Conservation (phyloP, 352 stramenopile species). For the Globisporangium iwayamae region DNA sequence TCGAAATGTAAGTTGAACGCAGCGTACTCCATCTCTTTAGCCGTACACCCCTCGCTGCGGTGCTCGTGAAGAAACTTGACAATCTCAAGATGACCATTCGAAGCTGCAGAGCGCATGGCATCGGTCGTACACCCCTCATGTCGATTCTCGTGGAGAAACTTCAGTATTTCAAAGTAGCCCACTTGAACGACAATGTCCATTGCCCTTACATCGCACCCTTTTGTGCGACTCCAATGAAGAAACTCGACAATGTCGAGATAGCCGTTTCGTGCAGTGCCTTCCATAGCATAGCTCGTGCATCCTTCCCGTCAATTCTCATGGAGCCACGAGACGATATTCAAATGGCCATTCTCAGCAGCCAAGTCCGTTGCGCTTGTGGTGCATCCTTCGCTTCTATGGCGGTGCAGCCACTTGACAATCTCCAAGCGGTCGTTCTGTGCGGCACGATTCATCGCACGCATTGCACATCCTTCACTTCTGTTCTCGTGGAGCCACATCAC, state of each 20-base stretch:
- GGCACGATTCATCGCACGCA: background rate
- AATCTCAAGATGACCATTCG: background rate
- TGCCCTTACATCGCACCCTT: background rate
- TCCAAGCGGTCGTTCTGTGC: background rate
- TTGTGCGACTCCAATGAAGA: no score
- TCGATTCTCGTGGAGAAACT: background rate
- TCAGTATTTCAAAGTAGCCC: background rate
- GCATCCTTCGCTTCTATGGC: background rate
- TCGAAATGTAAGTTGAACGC: background rate
- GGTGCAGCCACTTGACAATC: slow-evolving; percentile 3
- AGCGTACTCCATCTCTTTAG: background rate
- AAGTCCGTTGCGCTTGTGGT: background rate
- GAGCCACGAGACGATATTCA: background rate
- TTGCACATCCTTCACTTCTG: background rate
- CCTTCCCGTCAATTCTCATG: background rate
- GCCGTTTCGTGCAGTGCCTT: background rate
- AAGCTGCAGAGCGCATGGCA: background rate
- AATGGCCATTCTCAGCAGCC: background rate
- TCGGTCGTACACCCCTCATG: background rate
- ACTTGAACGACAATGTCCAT: background rate
- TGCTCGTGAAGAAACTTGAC: background rate
- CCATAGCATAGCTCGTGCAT: background rate
- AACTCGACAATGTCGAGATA: background rate
- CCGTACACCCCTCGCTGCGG: background rate
- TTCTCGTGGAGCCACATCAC: slow-evolving; percentile 6